A percentile compares a stretch with the other conserved stretches of the same genome.
These are phyloP conservation scores for Barbarea vulgaris DNA, from an alignment of 345 rosid species.

Conservation along the genomic window DNA sequence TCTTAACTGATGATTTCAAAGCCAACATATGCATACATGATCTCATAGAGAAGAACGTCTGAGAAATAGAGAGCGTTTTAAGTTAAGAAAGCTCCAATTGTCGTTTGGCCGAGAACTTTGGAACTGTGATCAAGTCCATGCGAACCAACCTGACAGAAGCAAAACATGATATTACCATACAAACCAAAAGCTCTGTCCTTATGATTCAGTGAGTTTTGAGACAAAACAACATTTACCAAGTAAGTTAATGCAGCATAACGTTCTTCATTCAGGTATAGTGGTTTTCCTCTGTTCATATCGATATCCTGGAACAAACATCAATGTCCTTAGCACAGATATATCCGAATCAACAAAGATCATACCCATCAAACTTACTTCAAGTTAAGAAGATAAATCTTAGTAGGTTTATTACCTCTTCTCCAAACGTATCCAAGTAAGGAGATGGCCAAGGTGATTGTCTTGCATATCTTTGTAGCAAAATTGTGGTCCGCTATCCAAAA, in stretches of 20 bases:
- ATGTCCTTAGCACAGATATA: background rate
- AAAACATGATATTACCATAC: conserved; percentile 8
- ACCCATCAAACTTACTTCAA: background rate
- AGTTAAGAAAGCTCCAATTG: conserved; percentile 52
- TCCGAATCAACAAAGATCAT: background rate
- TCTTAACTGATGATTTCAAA: conserved; percentile 5
- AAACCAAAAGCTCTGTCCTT: background rate
- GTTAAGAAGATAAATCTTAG: background rate
- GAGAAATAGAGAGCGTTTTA: conserved; percentile 30
- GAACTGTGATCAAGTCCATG: conserved; percentile 88
- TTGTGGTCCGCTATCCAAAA: conserved; percentile 66
- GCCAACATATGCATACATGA: conserved; percentile 10
- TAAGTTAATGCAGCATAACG: conserved; percentile 87
- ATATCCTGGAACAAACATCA: conserved; percentile 56
- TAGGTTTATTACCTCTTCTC: conserved; percentile 78
- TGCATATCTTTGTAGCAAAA: conserved; percentile 75
- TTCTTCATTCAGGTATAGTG: conserved; percentile 87
- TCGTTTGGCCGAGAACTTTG: conserved; percentile 78
- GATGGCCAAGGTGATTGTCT: conserved; percentile 94
- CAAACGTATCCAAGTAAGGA: conserved; percentile 87
- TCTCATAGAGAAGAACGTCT: conserved; percentile 2
- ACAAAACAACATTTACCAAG: conserved; percentile 55
- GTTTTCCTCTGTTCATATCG: conserved; percentile 79
- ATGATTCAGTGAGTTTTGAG: background rate
- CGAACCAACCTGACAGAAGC: conserved; percentile 73